Conservation (phyloP, 257 asterid genomes). For the Solanum ossicruentum region DNA sequence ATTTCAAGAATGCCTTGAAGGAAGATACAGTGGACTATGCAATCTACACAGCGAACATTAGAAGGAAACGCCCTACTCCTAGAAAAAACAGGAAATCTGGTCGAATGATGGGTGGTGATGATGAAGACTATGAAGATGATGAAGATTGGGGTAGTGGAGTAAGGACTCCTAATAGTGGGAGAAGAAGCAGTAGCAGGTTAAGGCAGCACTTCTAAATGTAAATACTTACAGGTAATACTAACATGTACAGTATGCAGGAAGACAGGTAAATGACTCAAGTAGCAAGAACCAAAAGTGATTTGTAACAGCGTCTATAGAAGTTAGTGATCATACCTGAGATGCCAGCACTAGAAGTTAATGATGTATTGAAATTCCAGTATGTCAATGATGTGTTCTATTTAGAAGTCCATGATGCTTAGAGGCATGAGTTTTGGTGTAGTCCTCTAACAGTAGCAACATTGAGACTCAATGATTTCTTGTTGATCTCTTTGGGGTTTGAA, state of each 20-base stretch:
- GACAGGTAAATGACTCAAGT: neutral
- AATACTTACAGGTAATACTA: conserved; percentile 45
- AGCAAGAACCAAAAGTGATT: neutral
- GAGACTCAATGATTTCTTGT: neutral
- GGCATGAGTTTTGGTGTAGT: neutral
- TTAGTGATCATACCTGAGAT: neutral
- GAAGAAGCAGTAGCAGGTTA: conserved; percentile 39
- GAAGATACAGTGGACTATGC: conserved; percentile 35
- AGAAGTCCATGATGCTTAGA: neutral
- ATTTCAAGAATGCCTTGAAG: conserved; percentile 29
- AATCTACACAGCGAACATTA: conserved; percentile 22
- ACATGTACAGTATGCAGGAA: conserved; percentile 64
- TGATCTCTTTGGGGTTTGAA: neutral
- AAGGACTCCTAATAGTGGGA: conserved; percentile 30
- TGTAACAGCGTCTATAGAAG: neutral
- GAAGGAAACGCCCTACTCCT: conserved; percentile 27
- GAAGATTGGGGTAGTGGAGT: conserved; percentile 30
- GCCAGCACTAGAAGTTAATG: neutral
- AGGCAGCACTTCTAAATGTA: conserved; percentile 61
- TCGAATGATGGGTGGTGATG: conserved; percentile 8
- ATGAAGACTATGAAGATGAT: conserved; percentile 14
- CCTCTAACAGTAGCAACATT: neutral
- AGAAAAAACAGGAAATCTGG: conserved; percentile 18
- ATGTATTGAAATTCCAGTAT: neutral
- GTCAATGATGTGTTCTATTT: neutral